Evolutionary conservation across 2,329 filamentous ascomycete species (phyloP).

Genomic region (Aaosphaeria arxii): DNA sequence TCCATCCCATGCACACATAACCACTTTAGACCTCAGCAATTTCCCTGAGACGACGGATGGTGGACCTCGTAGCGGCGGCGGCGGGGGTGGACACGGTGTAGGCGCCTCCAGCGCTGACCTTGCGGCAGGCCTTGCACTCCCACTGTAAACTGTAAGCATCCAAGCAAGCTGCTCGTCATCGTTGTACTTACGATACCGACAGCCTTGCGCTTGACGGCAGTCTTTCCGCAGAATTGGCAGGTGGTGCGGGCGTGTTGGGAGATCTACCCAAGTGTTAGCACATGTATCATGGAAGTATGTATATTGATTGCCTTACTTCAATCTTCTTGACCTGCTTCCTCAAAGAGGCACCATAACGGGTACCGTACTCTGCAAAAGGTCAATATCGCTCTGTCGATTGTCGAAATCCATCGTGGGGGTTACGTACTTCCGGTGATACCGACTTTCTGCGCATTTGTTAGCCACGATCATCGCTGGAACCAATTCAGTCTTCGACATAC

Average conservation of each 20-base stretch:
- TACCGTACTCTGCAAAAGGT: constrained; percentile 69
- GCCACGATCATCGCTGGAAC: neutral
- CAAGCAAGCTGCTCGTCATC: no score
- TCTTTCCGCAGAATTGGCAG: constrained; percentile 67
- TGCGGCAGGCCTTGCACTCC: constrained; percentile 94
- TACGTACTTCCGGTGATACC: constrained; percentile 74
- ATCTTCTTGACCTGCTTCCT: constrained; percentile 99
- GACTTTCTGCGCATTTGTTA: constrained; percentile 57
- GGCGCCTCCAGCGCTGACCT: constrained; percentile 89
- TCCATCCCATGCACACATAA: constrained; percentile 24
- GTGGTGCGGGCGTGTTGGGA: neutral
- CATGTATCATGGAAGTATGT: no score
- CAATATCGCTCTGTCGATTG: constrained; percentile 31
- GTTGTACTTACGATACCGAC: constrained; percentile 65
- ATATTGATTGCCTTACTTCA: constrained; percentile 57
- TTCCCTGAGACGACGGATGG: constrained; percentile 94
- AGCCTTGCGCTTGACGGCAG: constrained; percentile 81
- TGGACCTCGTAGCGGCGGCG: constrained; percentile 91
- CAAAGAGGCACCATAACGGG: constrained; percentile 97
- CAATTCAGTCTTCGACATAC: neutral
- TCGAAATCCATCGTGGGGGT: no score
- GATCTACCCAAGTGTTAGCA: neutral
- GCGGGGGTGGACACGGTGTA: constrained; percentile 93
- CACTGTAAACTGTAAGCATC: constrained; percentile 44
- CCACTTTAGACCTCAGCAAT: constrained; percentile 83